A percentile compares a stretch with the other conserved stretches of the same genome.
Evolutionary conservation across 345 rosid species (phyloP).

Genomic region (Citrus hindsii): DNA sequence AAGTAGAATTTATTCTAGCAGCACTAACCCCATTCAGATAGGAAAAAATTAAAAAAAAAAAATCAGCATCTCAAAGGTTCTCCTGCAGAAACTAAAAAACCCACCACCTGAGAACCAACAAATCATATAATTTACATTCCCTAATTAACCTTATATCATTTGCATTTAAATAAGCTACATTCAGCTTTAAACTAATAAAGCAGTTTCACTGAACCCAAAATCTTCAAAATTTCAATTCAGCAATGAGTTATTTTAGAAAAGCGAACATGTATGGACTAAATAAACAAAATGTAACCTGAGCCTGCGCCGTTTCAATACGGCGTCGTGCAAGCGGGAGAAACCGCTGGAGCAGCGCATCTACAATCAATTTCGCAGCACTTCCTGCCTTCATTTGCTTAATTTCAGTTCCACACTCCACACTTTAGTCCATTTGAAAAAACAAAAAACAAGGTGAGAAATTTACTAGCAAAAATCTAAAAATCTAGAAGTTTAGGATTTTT

Average conservation of each 20-base stretch:
- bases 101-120: not conserved
- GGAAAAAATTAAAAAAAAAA: not conserved
- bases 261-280: not conserved
- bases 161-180: not conserved
- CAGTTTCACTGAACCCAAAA: not conserved
- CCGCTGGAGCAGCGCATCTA: constrained; percentile 92
- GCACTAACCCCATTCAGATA: not conserved
- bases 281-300: constrained; percentile 53
- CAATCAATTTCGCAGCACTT: constrained; percentile 92
- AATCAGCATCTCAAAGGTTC: not conserved
- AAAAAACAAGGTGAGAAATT: not conserved
- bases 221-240: not conserved
- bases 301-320: constrained; percentile 97
- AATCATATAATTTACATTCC: not conserved
- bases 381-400: constrained; percentile 67
- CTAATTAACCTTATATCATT: not conserved
- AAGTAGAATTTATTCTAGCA: not conserved
- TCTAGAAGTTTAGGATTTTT: not conserved
- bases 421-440: not conserved
- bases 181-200: not conserved
- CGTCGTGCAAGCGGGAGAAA: constrained; percentile 96
- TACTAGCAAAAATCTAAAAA: not conserved
- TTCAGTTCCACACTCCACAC: not conserved
- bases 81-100: not conserved
- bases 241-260: not conserved